These are phyloP conservation scores for Cornus controversa DNA, from an alignment of 148 eudicot species.

Conservation along the genomic window DNA sequence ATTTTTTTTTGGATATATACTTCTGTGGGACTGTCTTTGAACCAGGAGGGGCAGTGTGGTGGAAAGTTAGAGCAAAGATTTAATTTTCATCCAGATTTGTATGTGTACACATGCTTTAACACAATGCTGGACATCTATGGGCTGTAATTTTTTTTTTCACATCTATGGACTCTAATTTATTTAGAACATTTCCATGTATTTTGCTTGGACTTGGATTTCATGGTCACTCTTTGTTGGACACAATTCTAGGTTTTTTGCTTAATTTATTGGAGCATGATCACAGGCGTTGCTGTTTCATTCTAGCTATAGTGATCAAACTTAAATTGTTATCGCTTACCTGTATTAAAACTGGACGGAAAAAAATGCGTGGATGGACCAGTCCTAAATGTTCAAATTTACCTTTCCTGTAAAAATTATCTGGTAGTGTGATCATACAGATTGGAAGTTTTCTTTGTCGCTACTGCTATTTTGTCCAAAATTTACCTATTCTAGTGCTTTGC, in stretches of 20 bases:
- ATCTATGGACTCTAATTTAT: background rate
- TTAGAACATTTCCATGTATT: background rate
- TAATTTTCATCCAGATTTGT: background rate
- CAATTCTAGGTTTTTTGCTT: background rate
- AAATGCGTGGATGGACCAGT: background rate
- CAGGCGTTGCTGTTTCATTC: background rate
- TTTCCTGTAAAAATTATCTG: background rate
- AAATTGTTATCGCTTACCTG: background rate
- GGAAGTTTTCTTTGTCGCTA: background rate
- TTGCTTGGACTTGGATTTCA: background rate
- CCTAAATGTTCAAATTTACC: background rate
- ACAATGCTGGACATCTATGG: background rate
- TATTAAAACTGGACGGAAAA: no score
- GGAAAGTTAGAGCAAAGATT: background rate
- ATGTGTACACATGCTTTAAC: background rate
- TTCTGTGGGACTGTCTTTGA: no score
- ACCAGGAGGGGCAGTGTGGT: background rate
- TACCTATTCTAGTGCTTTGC: constrained; percentile 15
- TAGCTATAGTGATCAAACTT: background rate
- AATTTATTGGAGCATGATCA: no score
- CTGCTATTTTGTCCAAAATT: background rate
- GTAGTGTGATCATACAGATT: background rate
- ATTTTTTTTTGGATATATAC: no score
- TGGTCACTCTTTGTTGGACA: background rate
- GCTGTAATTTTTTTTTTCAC: background rate